A percentile compares a stretch with the other conserved stretches of the same genome.
Conservation (phyloP, 1,284 basidiomycete genomes). For the Microbotryomycetes sp. region DNA sequence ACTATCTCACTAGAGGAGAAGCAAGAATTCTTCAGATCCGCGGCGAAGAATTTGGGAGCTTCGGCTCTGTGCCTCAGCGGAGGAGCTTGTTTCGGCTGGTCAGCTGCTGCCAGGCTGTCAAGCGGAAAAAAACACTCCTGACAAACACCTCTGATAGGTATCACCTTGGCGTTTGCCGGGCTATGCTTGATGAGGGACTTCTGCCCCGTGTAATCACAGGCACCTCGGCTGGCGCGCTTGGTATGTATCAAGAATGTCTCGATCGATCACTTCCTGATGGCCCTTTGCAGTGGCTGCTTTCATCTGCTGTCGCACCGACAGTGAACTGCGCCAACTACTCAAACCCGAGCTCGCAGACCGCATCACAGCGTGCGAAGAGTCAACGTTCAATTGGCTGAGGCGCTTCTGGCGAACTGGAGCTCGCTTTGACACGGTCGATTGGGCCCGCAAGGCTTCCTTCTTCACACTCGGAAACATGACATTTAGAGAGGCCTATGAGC, state of each 20-base stretch:
- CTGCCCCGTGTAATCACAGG: slow-evolving; percentile 82
- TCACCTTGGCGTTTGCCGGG: slow-evolving; percentile 85
- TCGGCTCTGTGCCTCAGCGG: slow-evolving; percentile 88
- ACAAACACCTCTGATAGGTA: slow-evolving; percentile 26
- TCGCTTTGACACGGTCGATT: slow-evolving; percentile 79
- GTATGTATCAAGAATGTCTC: too few relatives aligned
- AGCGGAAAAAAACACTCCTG: too few relatives aligned
- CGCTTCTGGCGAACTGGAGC: slow-evolving; percentile 85
- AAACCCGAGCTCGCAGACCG: slow-evolving; percentile 75
- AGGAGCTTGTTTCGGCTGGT: slow-evolving; percentile 90
- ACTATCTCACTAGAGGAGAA: slow-evolving; percentile 81
- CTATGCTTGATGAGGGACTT: slow-evolving; percentile 77
- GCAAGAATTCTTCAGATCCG: slow-evolving; percentile 79
- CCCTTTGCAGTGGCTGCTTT: slow-evolving; percentile 47
- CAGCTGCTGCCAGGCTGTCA: neutral
- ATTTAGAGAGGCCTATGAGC: slow-evolving; percentile 88
- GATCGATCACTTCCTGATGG: neutral
- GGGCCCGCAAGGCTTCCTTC: slow-evolving; percentile 88
- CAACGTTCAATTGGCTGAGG: slow-evolving; percentile 57
- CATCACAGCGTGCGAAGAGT: slow-evolving; percentile 86
- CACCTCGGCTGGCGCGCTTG: slow-evolving; percentile 84
- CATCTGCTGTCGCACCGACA: slow-evolving; percentile 81
- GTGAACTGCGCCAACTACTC: slow-evolving; percentile 70
- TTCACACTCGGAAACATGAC: slow-evolving; percentile 93
- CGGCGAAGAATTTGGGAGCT: slow-evolving; percentile 81